Evolutionary conservation across 2,329 filamentous ascomycete species (phyloP), one percentile per base, ranked within the genome.

Genomic region (Helicocarpus griseus): DNA sequence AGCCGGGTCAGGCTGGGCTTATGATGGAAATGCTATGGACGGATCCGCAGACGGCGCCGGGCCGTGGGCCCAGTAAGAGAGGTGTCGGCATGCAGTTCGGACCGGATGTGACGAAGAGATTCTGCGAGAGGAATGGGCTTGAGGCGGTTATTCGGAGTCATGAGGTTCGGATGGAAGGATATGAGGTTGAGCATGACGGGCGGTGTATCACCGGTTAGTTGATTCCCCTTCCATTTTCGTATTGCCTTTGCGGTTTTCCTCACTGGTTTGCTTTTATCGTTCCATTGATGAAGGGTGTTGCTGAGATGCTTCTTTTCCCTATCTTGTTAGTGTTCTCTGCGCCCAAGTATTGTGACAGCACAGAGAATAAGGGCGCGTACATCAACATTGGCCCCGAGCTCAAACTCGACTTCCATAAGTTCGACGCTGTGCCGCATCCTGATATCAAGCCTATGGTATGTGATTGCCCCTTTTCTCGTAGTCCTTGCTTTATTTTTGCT

Each of bases 1-100:
- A 97, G 64, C 91, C 93, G 2, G 93, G 93, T 29, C 93, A 98
- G 69, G 75, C 86, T 46, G 93, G 93, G 13, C 74, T 98, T 61
- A 98, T 98, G 93, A 98, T 98, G 93, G 93, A 98, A 72, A 98
- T 98, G 93, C 80, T 98, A 44, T 98, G 93, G 93, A 97, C 93
- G 0, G 93, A 98, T 66, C 93, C 93, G 2, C 93, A 98, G 68
- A 79, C 86, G 0, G 78, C 83, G 60, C 83, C 86, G 26, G 93
- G 93, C 49, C 83, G 93, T 60, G 89, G 90, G 7, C 93, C 93
- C 41, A 95, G 89, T 76, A 98, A 98, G 77, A 82, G 93, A 66
- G 93, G 93, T 59, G 91, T 98, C 19, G 93, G 93, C 49, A 80
- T 97, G 72, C 90, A 97, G 67, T 98, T 98, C 62, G 93, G 93